Percentiles rank a stretch among this genome's conserved stretches.
Conservation (phyloP, 2,329 filamentous ascomycete genomes). For the Beauveria rudraprayagi region DNA sequence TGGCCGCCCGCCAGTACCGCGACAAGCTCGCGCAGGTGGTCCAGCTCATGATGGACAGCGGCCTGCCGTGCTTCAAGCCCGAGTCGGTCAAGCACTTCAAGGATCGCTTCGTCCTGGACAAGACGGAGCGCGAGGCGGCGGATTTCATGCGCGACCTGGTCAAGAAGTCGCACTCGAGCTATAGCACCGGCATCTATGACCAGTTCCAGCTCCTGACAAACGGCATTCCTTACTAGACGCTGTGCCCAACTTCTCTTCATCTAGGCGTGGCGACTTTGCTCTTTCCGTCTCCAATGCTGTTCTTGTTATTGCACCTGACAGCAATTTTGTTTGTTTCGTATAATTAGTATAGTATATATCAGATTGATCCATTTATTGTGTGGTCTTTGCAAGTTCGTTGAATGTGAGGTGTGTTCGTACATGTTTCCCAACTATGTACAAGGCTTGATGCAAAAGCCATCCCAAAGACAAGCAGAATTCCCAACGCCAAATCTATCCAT, state of each 20-base stretch:
- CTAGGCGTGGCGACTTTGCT: background rate
- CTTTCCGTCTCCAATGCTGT: background rate
- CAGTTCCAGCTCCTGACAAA: constrained; percentile 97
- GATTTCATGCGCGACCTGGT: constrained; percentile 89
- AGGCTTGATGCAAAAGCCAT: background rate
- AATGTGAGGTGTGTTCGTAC: no score
- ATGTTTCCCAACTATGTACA: no score
- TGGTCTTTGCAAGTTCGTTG: no score
- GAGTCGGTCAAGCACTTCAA: constrained; percentile 89
- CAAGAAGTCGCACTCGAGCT: constrained; percentile 81
- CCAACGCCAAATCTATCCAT: background rate
- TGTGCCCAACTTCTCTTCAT: background rate
- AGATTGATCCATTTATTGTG: background rate
- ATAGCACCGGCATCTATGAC: constrained; percentile 92
- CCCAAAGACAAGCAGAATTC: background rate
- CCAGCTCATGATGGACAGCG: constrained; percentile 89
- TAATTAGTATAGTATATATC: background rate
- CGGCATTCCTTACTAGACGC: constrained; percentile 76
- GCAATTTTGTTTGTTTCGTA: background rate
- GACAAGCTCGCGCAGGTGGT: constrained; percentile 88
- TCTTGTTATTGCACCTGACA: background rate
- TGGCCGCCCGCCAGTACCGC: constrained; percentile 77
- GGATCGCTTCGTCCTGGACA: constrained; percentile 87
- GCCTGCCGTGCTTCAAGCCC: constrained; percentile 94
- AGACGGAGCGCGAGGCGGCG: constrained; percentile 83